phyloP scores from a whole-genome alignment of 345 rosid genomes.

The Aquilaria yunnanensis region DNA sequence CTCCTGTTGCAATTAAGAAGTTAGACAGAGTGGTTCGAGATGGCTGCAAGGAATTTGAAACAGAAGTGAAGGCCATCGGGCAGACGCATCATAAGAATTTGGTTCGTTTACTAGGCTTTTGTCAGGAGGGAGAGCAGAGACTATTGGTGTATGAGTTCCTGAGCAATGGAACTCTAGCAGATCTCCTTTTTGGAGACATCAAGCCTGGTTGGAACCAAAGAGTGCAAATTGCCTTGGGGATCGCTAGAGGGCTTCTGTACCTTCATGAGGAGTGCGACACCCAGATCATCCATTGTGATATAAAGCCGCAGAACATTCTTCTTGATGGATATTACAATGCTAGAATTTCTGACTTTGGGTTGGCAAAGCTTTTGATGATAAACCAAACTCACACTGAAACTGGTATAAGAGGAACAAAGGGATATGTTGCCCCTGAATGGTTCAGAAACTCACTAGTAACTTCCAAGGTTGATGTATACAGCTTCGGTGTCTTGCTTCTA shows the following conservation, averaged over 20 bases:
- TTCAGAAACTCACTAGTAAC: conserved; percentile 34
- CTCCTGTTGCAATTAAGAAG: conserved; percentile 31
- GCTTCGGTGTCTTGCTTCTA: conserved; percentile 36
- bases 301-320: conserved; percentile 44
- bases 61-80: conserved; percentile 36
- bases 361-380: conserved; percentile 36
- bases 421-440: conserved; percentile 50
- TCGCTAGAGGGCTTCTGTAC: conserved; percentile 36
- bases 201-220: conserved; percentile 31
- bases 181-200: conserved; percentile 26
- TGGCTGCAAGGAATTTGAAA: conserved; percentile 27
- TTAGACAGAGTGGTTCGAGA: conserved; percentile 25
- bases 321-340: conserved; percentile 31
- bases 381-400: conserved; percentile 40
- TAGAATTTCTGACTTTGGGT: conserved; percentile 38
- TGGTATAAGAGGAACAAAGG: conserved; percentile 36
- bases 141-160: conserved; percentile 38
- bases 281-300: conserved; percentile 43
- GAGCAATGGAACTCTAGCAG: conserved; percentile 35
- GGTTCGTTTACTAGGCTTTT: conserved; percentile 31
- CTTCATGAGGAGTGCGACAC: conserved; percentile 45
- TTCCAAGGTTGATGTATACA: conserved; percentile 37
- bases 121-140: conserved; percentile 30
- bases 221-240: conserved; percentile 29
- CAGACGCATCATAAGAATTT: conserved; percentile 38